These are phyloP conservation scores for Coprinopsis sp. DNA, from an alignment of 768 basidiomycete genomes.

Conservation along the genomic window DNA sequence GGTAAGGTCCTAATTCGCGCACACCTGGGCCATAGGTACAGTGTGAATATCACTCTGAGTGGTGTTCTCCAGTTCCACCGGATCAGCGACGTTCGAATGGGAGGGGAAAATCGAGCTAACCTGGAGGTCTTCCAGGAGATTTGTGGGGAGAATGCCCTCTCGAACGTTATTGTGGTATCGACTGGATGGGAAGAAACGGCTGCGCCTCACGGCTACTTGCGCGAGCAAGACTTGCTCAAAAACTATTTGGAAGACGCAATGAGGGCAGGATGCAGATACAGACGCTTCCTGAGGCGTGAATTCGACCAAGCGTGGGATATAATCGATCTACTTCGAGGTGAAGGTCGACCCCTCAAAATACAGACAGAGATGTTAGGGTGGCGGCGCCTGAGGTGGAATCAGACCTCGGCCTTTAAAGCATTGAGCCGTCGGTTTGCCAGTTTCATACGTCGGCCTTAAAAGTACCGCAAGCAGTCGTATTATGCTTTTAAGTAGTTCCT, in stretches of 20 bases:
- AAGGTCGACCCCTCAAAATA: constrained; percentile 8
- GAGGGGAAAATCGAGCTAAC: constrained; percentile 21
- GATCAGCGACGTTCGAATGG: constrained; percentile 29
- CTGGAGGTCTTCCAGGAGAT: constrained; percentile 30
- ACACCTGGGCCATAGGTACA: neutral
- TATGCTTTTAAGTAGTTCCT: too few relatives aligned
- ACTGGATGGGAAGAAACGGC: constrained; percentile 31
- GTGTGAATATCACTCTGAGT: constrained; percentile 13
- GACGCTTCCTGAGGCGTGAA: constrained; percentile 12
- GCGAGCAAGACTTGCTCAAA: constrained; percentile 22
- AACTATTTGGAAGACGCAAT: constrained; percentile 16
- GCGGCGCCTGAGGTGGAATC: too few relatives aligned
- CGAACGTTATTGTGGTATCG: constrained; percentile 30
- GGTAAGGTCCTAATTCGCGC: neutral
- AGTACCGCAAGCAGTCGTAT: neutral
- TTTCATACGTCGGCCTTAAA: neutral
- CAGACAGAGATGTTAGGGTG: constrained; percentile 18
- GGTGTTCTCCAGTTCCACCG: constrained; percentile 31
- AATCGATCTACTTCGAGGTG: constrained; percentile 9
- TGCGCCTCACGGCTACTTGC: neutral
- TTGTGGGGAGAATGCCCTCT: constrained; percentile 27
- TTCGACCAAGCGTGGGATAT: constrained; percentile 14
- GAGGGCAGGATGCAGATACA: constrained; percentile 1
- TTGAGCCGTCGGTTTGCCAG: neutral
- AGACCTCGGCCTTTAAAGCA: constrained; percentile 1